Evolutionary conservation across 345 rosid species (phyloP).

Genomic region (Eucalyptus brandiana): DNA sequence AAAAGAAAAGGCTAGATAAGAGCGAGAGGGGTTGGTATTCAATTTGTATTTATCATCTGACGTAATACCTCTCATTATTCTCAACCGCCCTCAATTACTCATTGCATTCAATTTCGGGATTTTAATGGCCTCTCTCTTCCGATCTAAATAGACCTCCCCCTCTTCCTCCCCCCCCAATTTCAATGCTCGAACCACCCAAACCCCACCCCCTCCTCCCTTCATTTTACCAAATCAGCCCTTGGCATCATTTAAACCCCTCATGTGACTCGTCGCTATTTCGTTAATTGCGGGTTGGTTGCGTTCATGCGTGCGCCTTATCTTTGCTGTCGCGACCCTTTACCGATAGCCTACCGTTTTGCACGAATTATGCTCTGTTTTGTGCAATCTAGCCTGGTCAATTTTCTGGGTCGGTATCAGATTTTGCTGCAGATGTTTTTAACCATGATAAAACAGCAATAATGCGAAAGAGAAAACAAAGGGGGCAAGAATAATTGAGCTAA

Average conservation of each 20-base stretch:
- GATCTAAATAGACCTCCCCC: not conserved
- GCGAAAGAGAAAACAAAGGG: not conserved
- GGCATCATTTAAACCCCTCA: not conserved
- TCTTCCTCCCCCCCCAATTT: slow-evolving; percentile 1
- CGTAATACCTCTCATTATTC: slow-evolving; percentile 73
- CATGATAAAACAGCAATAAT: not conserved
- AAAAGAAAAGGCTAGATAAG: not conserved
- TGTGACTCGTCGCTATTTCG: not conserved
- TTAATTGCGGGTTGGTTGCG: not conserved
- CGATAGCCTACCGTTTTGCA: not conserved
- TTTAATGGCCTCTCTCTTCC: slow-evolving; percentile 71
- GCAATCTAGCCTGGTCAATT: not conserved
- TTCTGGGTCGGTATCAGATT: not conserved
- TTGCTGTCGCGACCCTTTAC: not conserved
- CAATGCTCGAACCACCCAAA: slow-evolving; percentile 67
- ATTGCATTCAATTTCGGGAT: slow-evolving; percentile 74
- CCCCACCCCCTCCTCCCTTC: not conserved
- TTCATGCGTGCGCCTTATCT: not conserved
- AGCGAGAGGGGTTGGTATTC: slow-evolving; percentile 25
- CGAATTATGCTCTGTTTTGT: not conserved
- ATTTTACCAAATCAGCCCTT: slow-evolving; percentile 17
- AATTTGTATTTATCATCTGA: slow-evolving; percentile 82
- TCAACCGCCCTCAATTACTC: slow-evolving; percentile 91
- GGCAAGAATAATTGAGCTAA: not conserved
- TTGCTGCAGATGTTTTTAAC: not conserved